Evolutionary conservation across 371 early-diverging fungal species (phyloP), one percentile per base, ranked within the genome.

Genomic region (Apophysomyces sp.): DNA sequence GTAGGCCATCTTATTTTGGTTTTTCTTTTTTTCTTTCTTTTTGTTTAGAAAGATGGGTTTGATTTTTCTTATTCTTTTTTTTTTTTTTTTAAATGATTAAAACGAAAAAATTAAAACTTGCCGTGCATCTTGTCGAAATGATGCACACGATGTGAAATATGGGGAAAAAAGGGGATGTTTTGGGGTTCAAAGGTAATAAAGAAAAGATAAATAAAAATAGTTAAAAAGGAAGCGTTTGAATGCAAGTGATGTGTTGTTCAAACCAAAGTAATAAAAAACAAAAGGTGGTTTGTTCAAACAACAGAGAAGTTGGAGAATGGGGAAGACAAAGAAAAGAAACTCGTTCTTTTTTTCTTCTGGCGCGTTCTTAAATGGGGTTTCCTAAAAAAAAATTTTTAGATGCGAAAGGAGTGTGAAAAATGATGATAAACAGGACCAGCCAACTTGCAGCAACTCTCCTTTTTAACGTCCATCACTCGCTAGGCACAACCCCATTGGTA

Each of bases 1-100:
- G 58, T 68, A 68, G 62, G 69, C 69, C 69, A 68, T 68, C n/a
- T 52, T 59, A 28, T 57, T 52, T 59, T 58, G 24, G 52, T 60
- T 51, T 58, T 41, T 41, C 11, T 40, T 37, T 51, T 55, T 57
- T 52, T 41, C 21, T 54, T 40, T 55, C 51, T 18, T 27, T 18
- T 15, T 9, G 15, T 51, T 31, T 1, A 27, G 58, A 39, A 51
- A 58, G 60, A 40, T 39, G n/a, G n/a, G n/a, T n/a, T 16, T 4
- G 26, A 29, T 26, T 21, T 27, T n/a, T n/a, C 30, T 60, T 41
- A 36, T 60, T 56, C 39, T 26, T 49, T 28, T 63, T 59, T 54
- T 36, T 62, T 28, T 40, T 49, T 54, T 39, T 54, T 36, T 53
- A 51, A 61, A 52, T 57, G 54, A 67, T 49, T 32, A 62, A 56